phyloP scores from a whole-genome alignment of 768 basidiomycete genomes.

The Kwoniella dejecticola region DNA sequence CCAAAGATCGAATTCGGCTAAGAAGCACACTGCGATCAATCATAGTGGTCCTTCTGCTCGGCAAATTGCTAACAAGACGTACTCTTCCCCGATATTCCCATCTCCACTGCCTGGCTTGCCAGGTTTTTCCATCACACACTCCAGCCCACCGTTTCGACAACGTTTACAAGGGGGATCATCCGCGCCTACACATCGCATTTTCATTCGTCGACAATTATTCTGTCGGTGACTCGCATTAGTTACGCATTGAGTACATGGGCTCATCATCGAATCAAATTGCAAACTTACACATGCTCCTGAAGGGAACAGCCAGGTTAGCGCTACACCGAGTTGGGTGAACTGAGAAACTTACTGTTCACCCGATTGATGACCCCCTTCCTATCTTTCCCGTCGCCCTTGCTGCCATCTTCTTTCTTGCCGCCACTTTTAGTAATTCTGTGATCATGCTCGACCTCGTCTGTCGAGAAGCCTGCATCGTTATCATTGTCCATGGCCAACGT shows the following conservation, averaged over 20 bases:
- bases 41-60: background rate
- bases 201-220: constrained; percentile 95
- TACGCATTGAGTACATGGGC: too few species aligned
- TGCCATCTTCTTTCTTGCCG: constrained; percentile 26
- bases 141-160: constrained; percentile 82
- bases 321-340: too few species aligned
- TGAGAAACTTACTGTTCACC: constrained; percentile 55
- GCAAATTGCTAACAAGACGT: constrained; percentile 12
- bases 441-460: constrained; percentile 15
- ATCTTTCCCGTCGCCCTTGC: constrained; percentile 20
- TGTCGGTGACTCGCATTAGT: too few species aligned
- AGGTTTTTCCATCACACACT: constrained; percentile 95
- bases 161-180: constrained; percentile 96
- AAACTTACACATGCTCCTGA: constrained; percentile 48
- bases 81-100: constrained; percentile 45
- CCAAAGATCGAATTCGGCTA: constrained; percentile 88
- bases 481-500: constrained; percentile 19
- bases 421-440: constrained; percentile 1
- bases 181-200: constrained; percentile 95
- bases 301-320: constrained; percentile 2
- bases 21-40: background rate
- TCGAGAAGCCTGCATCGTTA: constrained; percentile 5
- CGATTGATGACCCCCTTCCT: constrained; percentile 54
- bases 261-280: background rate
- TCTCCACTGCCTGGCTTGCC: constrained; percentile 55